Conservation (phyloP, 257 asterid genomes). For the Gentiana macrophylla region DNA sequence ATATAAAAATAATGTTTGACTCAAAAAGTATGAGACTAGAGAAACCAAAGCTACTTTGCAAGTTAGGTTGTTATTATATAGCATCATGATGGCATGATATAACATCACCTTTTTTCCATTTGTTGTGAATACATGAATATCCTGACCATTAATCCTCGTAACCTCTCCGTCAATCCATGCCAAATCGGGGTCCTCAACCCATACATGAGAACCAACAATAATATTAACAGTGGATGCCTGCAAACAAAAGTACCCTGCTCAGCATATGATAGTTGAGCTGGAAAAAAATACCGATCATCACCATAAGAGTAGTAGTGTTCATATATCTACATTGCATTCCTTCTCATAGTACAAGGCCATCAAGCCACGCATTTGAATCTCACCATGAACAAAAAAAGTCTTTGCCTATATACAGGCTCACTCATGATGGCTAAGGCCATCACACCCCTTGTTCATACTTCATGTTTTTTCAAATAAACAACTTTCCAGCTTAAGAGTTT, state of each 20-base stretch:
- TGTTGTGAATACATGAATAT: conserved; percentile 73
- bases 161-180: conserved; percentile 99
- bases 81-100: conserved; percentile 8
- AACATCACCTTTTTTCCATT: conserved; percentile 66
- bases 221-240: conserved; percentile 85
- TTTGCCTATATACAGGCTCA: no score
- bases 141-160: conserved; percentile 59
- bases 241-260: conserved; percentile 13
- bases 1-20: background rate
- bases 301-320: background rate
- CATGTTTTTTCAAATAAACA: no score
- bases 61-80: background rate
- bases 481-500: no score
- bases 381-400: no score
- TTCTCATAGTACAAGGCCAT: background rate
- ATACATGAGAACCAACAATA: conserved; percentile 86
- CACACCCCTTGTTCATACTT: no score
- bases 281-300: background rate
- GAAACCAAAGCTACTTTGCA: background rate
- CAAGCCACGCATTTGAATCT: no score
- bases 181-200: conserved; percentile 89
- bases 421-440: no score
- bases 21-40: background rate
- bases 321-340: background rate
- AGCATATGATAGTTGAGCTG: background rate